Conservation (phyloP, 2,329 filamentous ascomycete genomes). For the Venturia asperata region DNA sequence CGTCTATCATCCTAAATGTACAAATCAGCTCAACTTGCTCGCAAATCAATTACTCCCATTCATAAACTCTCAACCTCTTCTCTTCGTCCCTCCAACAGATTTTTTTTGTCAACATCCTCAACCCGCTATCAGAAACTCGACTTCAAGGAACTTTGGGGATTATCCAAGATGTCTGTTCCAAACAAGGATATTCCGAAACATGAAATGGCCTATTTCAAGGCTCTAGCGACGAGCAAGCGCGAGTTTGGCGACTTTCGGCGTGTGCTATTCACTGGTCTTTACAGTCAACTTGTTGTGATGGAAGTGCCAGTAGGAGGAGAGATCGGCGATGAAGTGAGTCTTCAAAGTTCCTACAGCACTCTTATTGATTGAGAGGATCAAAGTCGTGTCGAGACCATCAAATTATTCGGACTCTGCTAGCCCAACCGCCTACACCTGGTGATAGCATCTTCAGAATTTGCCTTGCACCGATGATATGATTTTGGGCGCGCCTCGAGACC, state of each 20-base stretch:
- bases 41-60: neutral
- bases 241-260: conserved; percentile 53
- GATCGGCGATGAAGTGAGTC: conserved; percentile 56
- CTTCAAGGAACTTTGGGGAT: conserved; percentile 1
- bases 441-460: no score
- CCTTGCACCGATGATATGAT: no score
- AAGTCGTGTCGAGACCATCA: neutral
- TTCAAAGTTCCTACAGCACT: neutral
- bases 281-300: conserved; percentile 58
- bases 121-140: neutral
- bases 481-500: no score
- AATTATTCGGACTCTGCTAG: no score
- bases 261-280: conserved; percentile 56
- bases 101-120: neutral
- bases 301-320: conserved; percentile 56
- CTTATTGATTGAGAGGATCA: no score
- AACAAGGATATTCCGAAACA: conserved; percentile 25
- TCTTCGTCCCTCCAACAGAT: neutral
- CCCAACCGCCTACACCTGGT: no score
- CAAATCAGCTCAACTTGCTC: neutral
- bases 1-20: neutral
- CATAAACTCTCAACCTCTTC: neutral
- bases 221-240: conserved; percentile 48
- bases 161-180: conserved; percentile 4
- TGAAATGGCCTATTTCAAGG: conserved; percentile 55